Evolutionary conservation across 1,284 basidiomycete species (phyloP).

Genomic region (Puccinia horiana): DNA sequence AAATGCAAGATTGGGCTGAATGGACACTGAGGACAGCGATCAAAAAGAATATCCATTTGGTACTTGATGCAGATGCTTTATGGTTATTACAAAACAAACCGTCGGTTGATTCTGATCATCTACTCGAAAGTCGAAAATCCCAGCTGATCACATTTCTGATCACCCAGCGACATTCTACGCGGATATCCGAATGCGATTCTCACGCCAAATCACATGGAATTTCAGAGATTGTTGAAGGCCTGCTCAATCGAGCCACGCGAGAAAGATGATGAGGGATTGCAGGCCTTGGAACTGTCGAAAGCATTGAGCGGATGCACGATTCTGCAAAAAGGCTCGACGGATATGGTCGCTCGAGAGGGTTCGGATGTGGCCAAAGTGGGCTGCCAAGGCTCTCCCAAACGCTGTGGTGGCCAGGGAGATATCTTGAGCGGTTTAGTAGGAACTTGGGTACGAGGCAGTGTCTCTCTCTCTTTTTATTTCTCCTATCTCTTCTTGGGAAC

Average conservation of each 20-base stretch:
- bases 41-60: not conserved
- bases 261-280: slow-evolving; percentile 61
- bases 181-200: slow-evolving; percentile 65
- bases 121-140: not conserved
- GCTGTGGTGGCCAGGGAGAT: slow-evolving; percentile 88
- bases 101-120: slow-evolving; percentile 22
- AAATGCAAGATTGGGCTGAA: slow-evolving; percentile 25
- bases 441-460: slow-evolving; percentile 60
- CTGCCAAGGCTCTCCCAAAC: slow-evolving; percentile 76
- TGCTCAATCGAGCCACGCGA: slow-evolving; percentile 64
- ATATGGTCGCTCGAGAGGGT: slow-evolving; percentile 55
- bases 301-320: slow-evolving; percentile 82
- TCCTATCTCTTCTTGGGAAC: not conserved
- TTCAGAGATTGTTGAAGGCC: slow-evolving; percentile 76
- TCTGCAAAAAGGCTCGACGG: slow-evolving; percentile 76
- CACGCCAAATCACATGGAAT: slow-evolving; percentile 94
- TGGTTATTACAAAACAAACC: slow-evolving; percentile 36
- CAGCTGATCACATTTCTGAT: not conserved
- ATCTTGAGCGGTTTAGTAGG: slow-evolving; percentile 84
- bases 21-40: not conserved
- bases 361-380: slow-evolving; percentile 66
- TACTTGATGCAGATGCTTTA: slow-evolving; percentile 49
- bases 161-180: not conserved
- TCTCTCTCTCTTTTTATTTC: not conserved
- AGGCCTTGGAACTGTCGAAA: slow-evolving; percentile 69